Evolutionary conservation across 2,329 filamentous ascomycete genomes (phyloP), one percentile per base, ranked within the genome.

Genomic region (Annulohypoxylon truncatum): DNA sequence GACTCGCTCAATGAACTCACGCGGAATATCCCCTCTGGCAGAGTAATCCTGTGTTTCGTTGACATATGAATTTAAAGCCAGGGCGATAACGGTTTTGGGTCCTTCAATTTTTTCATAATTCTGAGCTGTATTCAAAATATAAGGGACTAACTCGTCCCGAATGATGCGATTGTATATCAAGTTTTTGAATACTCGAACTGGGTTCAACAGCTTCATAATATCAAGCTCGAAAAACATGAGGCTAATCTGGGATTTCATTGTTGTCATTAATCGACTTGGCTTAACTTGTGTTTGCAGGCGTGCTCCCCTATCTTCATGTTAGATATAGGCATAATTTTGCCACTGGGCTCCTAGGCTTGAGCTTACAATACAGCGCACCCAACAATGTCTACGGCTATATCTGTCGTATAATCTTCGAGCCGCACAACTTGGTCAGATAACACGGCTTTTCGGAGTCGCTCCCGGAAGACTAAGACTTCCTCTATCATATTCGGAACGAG

Each of bases 401-500:
- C 71, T 20, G 73, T 74, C 13, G 74, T 74, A 48, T 70, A 62
- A 26, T 75, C 62, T 50, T 77, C 75, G 1, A 79, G 66, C 13
- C 69, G 67, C 15, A 78, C 69, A 1, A 73, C 61, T 52, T 76
- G 64, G 2, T 69, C 73, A 6, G 57, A 54, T 6, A 52, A 52
- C 6, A 73, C 75, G 1, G 59, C 55, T 47, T 70, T 58, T 52
- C 65, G 54, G 44, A 78, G 68, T 22, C 65, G 63, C 22, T 72
- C 72, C 31, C 69, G 70, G 60, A 75, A 76, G 28, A 73, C 67
- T 26, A 67, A 56, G 12, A 69, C 71, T 59, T 77, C 76, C 20
- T 79, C 74, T 8, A 79, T 63, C 46, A 79, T 74, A n/a, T 61
- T 67, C 2, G 78, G 78, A 1, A 78, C 71, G 20, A 81, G 62